Evolutionary conservation across 208 protist genomes (phyloP).

Genomic region (Trypanosoma conorhini): DNA sequence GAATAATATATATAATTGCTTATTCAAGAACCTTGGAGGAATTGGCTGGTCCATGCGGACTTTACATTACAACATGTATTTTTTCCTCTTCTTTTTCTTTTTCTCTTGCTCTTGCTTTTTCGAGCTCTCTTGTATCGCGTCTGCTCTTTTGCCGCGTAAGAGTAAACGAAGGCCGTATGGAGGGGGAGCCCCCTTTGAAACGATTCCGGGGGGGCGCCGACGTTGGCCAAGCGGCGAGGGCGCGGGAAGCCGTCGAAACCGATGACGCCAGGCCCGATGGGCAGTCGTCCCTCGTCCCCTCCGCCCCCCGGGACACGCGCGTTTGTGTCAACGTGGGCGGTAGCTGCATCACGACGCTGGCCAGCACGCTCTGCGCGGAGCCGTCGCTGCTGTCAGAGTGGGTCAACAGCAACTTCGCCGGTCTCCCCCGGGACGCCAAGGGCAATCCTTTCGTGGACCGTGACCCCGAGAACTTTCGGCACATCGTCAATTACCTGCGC

Average conservation of each 20-base stretch:
- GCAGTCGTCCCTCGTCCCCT: neutral
- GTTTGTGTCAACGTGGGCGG: constrained; percentile 81
- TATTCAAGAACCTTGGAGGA: neutral
- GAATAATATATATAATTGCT: constrained; percentile 1
- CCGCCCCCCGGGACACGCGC: constrained; percentile 18
- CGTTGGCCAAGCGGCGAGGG: neutral
- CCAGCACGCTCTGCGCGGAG: constrained; percentile 62
- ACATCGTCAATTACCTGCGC: constrained; percentile 85
- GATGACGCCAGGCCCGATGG: neutral
- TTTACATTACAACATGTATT: neutral
- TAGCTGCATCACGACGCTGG: constrained; percentile 61
- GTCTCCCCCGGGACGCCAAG: constrained; percentile 65
- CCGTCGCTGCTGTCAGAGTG: constrained; percentile 68
- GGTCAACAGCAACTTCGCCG: constrained; percentile 59
- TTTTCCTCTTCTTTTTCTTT: constrained; percentile 22
- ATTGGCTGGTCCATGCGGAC: neutral
- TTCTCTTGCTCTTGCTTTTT: constrained; percentile 26
- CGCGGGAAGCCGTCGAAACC: constrained; percentile 16
- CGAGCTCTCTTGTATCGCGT: constrained; percentile 3
- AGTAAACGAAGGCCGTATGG: constrained; percentile 20
- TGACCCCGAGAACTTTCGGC: constrained; percentile 69
- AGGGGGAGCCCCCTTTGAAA: constrained; percentile 11
- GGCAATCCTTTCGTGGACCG: constrained; percentile 87
- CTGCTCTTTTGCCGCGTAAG: constrained; percentile 31
- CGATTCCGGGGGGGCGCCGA: neutral